These are phyloP conservation scores for Elongisporangium senticosum DNA, from an alignment of 352 stramenopile species.

Conservation along the genomic window DNA sequence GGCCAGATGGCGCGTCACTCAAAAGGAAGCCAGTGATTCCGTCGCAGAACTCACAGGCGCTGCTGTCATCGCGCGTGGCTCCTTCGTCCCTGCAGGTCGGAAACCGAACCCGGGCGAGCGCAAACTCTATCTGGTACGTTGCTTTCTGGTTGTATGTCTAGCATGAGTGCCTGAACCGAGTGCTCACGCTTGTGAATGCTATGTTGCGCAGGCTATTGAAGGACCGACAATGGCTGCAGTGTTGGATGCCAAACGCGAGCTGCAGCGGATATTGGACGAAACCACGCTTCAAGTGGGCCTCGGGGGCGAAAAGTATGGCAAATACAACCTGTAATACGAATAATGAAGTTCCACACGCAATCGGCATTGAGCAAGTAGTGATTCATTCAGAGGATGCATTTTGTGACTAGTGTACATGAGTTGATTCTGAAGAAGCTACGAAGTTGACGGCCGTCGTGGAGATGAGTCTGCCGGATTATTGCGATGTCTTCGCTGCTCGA, in stretches of 20 bases:
- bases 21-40: slow-evolving; percentile 82
- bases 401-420: too few relatives aligned
- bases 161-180: neutral
- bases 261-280: slow-evolving; percentile 87
- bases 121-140: slow-evolving; percentile 85
- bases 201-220: slow-evolving; percentile 62
- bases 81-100: slow-evolving; percentile 78
- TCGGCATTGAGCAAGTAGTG: too few relatives aligned
- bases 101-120: slow-evolving; percentile 81
- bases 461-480: neutral
- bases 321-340: slow-evolving; percentile 80
- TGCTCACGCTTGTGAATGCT: slow-evolving; percentile 1
- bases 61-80: slow-evolving; percentile 87
- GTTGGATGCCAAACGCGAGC: slow-evolving; percentile 66
- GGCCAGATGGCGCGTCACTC: slow-evolving; percentile 82
- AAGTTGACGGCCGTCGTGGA: neutral
- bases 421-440: neutral
- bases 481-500: neutral
- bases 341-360: neutral
- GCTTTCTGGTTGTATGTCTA: too few relatives aligned
- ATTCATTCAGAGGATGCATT: too few relatives aligned
- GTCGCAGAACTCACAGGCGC: slow-evolving; percentile 86
- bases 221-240: slow-evolving; percentile 65
- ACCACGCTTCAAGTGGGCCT: slow-evolving; percentile 86
- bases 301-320: slow-evolving; percentile 81